phyloP scores from a whole-genome alignment of 257 asterid species.

The Forsythia suspensa region DNA sequence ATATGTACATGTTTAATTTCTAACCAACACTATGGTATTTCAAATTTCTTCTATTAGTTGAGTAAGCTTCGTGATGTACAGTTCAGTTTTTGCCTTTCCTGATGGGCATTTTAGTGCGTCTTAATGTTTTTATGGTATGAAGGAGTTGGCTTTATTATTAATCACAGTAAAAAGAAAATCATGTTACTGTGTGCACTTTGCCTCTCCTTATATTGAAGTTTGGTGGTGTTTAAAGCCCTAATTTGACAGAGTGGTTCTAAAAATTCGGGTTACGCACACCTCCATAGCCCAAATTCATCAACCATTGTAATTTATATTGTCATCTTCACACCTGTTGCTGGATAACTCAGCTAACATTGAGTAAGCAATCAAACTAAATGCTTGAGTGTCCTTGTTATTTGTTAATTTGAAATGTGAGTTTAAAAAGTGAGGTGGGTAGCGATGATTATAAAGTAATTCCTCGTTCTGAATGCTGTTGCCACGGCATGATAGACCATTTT shows the following conservation, averaged over 20 bases:
- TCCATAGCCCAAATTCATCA: not conserved
- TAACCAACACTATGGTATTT: not conserved
- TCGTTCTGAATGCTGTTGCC: constrained; percentile 66
- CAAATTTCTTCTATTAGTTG: not conserved
- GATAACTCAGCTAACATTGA: not conserved
- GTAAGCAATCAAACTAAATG: not conserved
- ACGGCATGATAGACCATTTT: constrained; percentile 64
- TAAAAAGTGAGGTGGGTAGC: constrained; percentile 35
- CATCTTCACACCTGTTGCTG: not conserved
- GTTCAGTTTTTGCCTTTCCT: not conserved
- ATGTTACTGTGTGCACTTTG: constrained; percentile 9
- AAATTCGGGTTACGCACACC: constrained; percentile 45
- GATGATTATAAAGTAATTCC: constrained; percentile 70
- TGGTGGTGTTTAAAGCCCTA: constrained; percentile 49
- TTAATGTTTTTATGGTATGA: not conserved
- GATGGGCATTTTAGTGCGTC: not conserved
- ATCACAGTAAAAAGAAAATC: not conserved
- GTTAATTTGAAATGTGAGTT: not conserved
- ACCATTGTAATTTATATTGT: not conserved
- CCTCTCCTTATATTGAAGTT: constrained; percentile 36
- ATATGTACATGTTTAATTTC: not conserved
- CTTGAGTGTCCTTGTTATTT: too few relatives aligned
- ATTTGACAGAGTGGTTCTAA: constrained; percentile 18
- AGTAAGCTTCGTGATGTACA: too few relatives aligned
- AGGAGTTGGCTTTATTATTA: constrained; percentile 23